A percentile compares a stretch with the other conserved stretches of the same genome.
These are phyloP conservation scores for Lipomyces yarrowii DNA, from an alignment of 1,139 yeast species.

Conservation along the genomic window DNA sequence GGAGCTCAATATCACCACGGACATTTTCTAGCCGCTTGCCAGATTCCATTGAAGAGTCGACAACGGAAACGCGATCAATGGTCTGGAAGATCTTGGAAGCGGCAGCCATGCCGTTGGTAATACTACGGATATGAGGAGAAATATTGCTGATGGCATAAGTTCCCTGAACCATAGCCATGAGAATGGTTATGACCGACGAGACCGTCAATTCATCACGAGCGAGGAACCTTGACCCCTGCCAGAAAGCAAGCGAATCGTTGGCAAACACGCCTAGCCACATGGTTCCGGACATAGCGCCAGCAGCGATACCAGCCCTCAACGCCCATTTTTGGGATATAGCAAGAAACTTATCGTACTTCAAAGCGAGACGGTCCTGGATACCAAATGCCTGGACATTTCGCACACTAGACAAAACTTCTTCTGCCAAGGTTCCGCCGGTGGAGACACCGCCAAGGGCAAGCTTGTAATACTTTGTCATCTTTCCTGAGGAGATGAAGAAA, in stretches of 20 bases:
- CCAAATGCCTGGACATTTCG: conserved; percentile 51
- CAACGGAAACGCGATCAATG: conserved; percentile 46
- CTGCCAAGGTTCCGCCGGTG: conserved; percentile 47
- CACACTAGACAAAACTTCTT: conserved; percentile 47
- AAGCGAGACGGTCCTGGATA: conserved; percentile 45
- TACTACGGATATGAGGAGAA: conserved; percentile 47
- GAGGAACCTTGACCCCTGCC: conserved; percentile 48
- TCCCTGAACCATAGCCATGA: conserved; percentile 47
- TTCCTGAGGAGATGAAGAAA: conserved; percentile 41
- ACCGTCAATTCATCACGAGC: conserved; percentile 42
- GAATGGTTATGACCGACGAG: conserved; percentile 43
- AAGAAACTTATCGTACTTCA: conserved; percentile 42
- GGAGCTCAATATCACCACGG: conserved; percentile 61
- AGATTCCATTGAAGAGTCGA: conserved; percentile 41
- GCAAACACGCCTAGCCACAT: conserved; percentile 42
- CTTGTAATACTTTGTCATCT: conserved; percentile 43
- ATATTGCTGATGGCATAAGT: conserved; percentile 48
- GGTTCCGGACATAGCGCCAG: conserved; percentile 41
- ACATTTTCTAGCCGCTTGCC: conserved; percentile 46
- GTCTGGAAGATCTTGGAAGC: conserved; percentile 48
- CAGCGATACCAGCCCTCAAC: conserved; percentile 40
- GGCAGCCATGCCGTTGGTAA: conserved; percentile 48
- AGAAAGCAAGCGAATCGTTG: conserved; percentile 47
- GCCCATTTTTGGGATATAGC: conserved; percentile 38
- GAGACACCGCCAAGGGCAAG: conserved; percentile 41